phyloP scores from a whole-genome alignment of 306 rosid genomes.

The Trifolium subterraneum region DNA sequence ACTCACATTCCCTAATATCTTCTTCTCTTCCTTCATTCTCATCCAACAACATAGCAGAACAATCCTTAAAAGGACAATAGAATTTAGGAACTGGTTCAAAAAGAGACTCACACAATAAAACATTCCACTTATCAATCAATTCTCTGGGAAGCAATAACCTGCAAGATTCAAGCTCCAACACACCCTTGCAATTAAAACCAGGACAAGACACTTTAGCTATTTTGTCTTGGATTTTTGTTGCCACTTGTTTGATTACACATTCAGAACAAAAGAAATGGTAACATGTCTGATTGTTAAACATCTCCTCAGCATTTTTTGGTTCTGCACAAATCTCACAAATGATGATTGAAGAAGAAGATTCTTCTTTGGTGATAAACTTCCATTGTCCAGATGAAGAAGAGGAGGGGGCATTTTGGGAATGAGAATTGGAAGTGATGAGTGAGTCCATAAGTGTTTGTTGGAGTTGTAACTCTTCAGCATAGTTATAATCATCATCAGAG shows the following conservation, averaged over 20 bases:
- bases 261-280: slow-evolving; percentile 58
- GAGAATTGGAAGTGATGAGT: too few species aligned
- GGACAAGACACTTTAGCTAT: slow-evolving; percentile 57
- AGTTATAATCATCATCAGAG: too few species aligned
- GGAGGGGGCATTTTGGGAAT: too few species aligned
- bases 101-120: slow-evolving; percentile 48
- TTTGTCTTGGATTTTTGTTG: slow-evolving; percentile 54
- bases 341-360: slow-evolving; percentile 10
- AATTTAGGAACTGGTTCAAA: slow-evolving; percentile 37
- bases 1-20: slow-evolving; percentile 43
- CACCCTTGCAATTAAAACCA: slow-evolving; percentile 48
- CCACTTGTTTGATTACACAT: slow-evolving; percentile 59
- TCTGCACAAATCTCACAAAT: slow-evolving; percentile 63
- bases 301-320: slow-evolving; percentile 22
- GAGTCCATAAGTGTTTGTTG: too few species aligned
- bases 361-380: too few species aligned
- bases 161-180: slow-evolving; percentile 53
- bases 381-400: too few species aligned
- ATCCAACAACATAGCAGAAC: slow-evolving; percentile 55
- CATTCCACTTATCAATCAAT: slow-evolving; percentile 53
- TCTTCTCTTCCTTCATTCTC: slow-evolving; percentile 20
- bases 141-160: slow-evolving; percentile 49
- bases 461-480: too few species aligned
- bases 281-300: slow-evolving; percentile 51
- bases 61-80: slow-evolving; percentile 66